Percentiles rank a stretch among this genome's conserved stretches.
phyloP scores from a whole-genome alignment of 169 alveolate species.

The Eimeria necatrix region DNA sequence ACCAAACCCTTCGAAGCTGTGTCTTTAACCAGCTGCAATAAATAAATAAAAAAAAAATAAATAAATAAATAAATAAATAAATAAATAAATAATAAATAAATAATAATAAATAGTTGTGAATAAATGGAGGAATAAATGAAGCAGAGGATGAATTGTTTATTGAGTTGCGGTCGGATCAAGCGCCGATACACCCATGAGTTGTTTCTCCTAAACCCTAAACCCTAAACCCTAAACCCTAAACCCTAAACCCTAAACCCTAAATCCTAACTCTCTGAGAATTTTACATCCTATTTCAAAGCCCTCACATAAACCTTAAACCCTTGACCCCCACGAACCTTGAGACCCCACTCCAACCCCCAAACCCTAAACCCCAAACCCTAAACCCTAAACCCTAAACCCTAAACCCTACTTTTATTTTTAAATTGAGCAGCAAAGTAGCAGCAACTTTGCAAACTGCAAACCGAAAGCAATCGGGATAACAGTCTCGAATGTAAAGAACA shows the following conservation, averaged over 20 bases:
- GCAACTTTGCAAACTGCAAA: slow-evolving; percentile 67
- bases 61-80: too few species aligned
- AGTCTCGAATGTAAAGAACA: slow-evolving; percentile 65
- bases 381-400: not conserved
- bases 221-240: too few species aligned
- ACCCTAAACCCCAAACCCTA: not conserved
- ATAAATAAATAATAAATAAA: too few species aligned
- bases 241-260: not conserved
- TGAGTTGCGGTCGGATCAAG: too few species aligned
- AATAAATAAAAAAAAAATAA: too few species aligned
- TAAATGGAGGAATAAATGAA: too few species aligned
- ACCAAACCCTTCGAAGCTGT: slow-evolving; percentile 75
- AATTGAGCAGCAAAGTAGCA: slow-evolving; percentile 67
- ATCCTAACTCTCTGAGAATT: not conserved
- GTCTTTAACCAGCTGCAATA: slow-evolving; percentile 69
- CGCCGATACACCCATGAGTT: too few species aligned
- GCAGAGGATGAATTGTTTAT: too few species aligned
- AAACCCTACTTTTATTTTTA: slow-evolving; percentile 35
- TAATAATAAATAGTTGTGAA: too few species aligned
- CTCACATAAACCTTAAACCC: not conserved
- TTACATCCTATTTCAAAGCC: not conserved
- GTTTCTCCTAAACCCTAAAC: too few species aligned
- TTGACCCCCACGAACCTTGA: not conserved
- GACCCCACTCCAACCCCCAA: not conserved
- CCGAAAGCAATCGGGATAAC: slow-evolving; percentile 74